Base-by-base conservation (phyloP, 768 basidiomycete genomes). In the Termitomyces sp. region DNA sequence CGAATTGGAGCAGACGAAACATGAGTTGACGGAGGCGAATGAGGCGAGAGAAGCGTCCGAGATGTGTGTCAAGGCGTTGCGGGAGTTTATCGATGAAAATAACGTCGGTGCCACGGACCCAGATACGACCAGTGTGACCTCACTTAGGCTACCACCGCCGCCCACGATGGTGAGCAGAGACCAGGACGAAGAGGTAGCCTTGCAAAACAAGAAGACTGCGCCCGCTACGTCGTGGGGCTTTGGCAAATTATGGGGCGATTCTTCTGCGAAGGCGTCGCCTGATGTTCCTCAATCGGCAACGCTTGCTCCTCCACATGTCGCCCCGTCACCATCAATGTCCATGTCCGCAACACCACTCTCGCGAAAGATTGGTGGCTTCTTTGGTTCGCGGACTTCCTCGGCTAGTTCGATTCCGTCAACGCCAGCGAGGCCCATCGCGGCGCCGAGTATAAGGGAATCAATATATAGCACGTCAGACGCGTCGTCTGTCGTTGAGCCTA, bases 11-110 rank as follows among this genome's bases (percentile, higher is more conserved):
- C 82, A 80, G 32, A 77, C 81, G 18, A 83, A 82, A 64, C 80
- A 83, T 59, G 89, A 93, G 58, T 73, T 96, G 46, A 76, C 68
- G 39, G 94, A 96, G 67, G 79, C 86, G 1, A 87, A 83, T 60
- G 95, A 98, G 71, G 93, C 91, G 3, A 79, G 86, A 48, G 87
- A 93, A 67, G 95, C 95, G 4, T 91, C 89, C 36, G 94, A 98
- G 63, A 82, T 82, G 0, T 95, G 93, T 68, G 85, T 91, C 62
- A 85, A 83, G 55, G 91, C 89, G 0, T 76, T 98, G 43, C 81
- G 94, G 37, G 88, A 86, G 57, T 98, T 89, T 68, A 92, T 93
- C 62, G 83, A 82, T 22, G 85, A 91, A 62, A 85, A 87, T 68
- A 84, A 85, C 56, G 77, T 89, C 49, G 88, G 88, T 9, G 71